Conservation (phyloP, 2,329 filamentous ascomycete genomes). For the Alternaria solani region DNA sequence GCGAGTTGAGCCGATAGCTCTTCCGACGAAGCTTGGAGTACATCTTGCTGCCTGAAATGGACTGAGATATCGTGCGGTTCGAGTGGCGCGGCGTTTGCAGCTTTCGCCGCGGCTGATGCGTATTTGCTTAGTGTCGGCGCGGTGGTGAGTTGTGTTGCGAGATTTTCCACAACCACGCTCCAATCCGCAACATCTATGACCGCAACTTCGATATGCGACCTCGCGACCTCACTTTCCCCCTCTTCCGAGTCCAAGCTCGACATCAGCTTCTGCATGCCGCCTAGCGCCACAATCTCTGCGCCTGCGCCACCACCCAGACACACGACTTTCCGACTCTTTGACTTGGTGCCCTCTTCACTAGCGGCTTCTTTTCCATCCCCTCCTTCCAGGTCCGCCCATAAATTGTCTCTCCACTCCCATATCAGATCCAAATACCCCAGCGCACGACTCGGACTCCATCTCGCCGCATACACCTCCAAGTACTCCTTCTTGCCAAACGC, state of each 20-base stretch:
- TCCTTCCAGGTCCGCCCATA: constrained; percentile 3
- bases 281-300: constrained; percentile 71
- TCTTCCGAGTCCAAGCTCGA: constrained; percentile 6
- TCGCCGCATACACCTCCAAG: constrained; percentile 82
- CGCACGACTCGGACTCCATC: constrained; percentile 89
- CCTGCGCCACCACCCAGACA: constrained; percentile 72
- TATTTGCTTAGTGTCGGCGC: constrained; percentile 58
- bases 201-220: constrained; percentile 55
- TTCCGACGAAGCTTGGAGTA: constrained; percentile 54
- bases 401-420: constrained; percentile 43
- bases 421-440: constrained; percentile 79
- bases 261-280: constrained; percentile 59
- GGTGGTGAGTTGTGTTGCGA: constrained; percentile 66
- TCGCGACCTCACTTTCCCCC: not conserved
- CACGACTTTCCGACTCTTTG: constrained; percentile 52
- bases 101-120: constrained; percentile 56
- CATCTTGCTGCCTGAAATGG: constrained; percentile 60
- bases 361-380: not conserved
- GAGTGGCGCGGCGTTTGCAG: constrained; percentile 52
- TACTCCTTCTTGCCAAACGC: constrained; percentile 78
- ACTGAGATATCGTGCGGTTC: constrained; percentile 42
- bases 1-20: constrained; percentile 46
- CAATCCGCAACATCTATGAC: constrained; percentile 88
- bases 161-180: constrained; percentile 66
- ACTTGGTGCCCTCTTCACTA: not conserved